Evolutionary conservation across 441 rosid species (phyloP), one percentile per base, ranked within the genome.

Genomic region (Isatis lusitanica): DNA sequence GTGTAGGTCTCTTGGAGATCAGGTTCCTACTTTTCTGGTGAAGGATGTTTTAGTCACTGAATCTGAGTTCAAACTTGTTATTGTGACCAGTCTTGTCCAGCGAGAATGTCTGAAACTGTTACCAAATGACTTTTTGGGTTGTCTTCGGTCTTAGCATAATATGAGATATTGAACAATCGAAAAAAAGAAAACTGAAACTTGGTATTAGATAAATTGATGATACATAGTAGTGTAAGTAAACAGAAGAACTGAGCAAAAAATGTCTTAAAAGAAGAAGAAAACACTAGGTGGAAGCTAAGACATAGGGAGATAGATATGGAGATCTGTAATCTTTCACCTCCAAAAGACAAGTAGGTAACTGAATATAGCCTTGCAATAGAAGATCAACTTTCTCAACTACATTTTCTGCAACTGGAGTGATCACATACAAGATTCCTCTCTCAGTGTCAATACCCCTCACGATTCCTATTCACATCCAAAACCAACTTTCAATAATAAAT

Each of bases 311-410:
- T 76, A 91, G 62, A 79, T 88, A 95, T 0, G 97, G 98, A 28
- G 97, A 91, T 68, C 84, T 79, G 81, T 88, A 93, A 79, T 93
- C 95, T 70, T 86, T 86, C 38, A 84, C 96, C 85, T 88, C 97
- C 84, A 95, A 84, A 78, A 91, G 83, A 83, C 93, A 81, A 72
- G 85, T 85, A 33, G 97, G 98, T 66, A 93, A 85, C 76, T 90
- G 90, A 78, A 93, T 85, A 59, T 73, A 78, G 7, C 98, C 98
- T 81, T 86, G 98, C 51, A 90, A 86, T 10, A 95, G 78, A 55
- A 91, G 83, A 83, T 95, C 89, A 77, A 93, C 95, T 66, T 82
- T 90, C 82, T 86, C 91, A 73, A 93, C 89, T 58, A 75, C 79
- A 82, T 71, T 80, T n/a, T 74, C 87, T 30, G 93, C 84, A 82